Evolutionary conservation across 2,329 filamentous ascomycete genomes (phyloP), one percentile per base, ranked within the genome.

Genomic region (Diaporthe longicolla): DNA sequence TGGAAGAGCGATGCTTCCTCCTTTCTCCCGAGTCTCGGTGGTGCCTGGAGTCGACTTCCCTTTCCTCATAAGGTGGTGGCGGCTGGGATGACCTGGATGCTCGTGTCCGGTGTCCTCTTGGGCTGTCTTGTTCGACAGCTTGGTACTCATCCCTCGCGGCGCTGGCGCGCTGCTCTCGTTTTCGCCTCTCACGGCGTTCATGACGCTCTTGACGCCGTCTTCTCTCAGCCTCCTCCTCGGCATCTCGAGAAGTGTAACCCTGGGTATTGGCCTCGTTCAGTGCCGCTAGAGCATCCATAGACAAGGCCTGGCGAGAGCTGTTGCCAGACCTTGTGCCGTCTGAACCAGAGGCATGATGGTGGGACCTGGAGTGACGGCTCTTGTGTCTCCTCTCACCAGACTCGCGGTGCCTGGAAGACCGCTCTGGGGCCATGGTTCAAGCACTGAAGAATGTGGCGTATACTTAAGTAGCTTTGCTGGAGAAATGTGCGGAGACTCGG

Each of bases 241-340:
- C 55, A 35, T 63, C 52, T 50, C 55, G 35, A 50, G 50, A n/a
- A 50, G 32, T 35, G 50, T 37, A 37, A 17, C 70, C 66, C 63
- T 65, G 71, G 5, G 59, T 21, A 43, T 79, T 79, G 58, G 70
- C 66, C 1, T 77, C 75, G 52, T 80, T 80, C 19, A 80, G 73
- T 24, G 76, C 76, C 0, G 79, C 79, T 32, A 80, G 73, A 1
- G 79, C 80, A 52, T 80, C 79, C 11, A 74, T 61, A 8, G 80
- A 81, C n/a, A 81, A 71, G 0, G 73, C 66, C 15, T 78, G 78
- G 4, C 74, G 74, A 57, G 76, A 71, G 71, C 71, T 74, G 17
- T 74, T 72, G 40, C 74, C 73, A 19, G 76, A 74, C 32, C 72
- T 57, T 7, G 68, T 65, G 21, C 71, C 74, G n/a, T 74, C 65